phyloP scores from a whole-genome alignment of 148 eudicot genomes.

The Cornus florida region DNA sequence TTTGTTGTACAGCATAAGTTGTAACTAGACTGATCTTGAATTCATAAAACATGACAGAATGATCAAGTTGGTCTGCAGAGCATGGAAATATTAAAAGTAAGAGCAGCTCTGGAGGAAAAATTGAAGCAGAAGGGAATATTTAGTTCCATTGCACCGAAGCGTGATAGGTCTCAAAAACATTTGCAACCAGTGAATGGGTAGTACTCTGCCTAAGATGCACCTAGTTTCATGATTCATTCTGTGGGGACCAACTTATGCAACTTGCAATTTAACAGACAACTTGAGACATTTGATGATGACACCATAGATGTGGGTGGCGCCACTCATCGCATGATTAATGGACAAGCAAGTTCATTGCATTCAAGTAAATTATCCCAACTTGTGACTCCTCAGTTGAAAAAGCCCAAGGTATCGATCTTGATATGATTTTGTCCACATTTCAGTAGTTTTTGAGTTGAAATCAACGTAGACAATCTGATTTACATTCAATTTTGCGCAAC shows the following conservation, averaged over 20 bases:
- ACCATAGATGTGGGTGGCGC: constrained; percentile 42
- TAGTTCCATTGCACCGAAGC: constrained; percentile 43
- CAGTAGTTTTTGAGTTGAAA: not conserved
- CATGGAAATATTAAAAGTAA: constrained; percentile 74
- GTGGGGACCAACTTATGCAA: constrained; percentile 7
- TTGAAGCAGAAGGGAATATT: constrained; percentile 72
- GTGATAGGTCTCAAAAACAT: constrained; percentile 32
- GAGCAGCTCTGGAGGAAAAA: constrained; percentile 83
- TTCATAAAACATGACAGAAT: constrained; percentile 39
- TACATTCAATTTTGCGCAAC: not conserved
- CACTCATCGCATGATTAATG: constrained; percentile 24
- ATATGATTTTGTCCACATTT: constrained; percentile 1
- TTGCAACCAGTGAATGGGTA: constrained; percentile 58
- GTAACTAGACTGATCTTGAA: constrained; percentile 2
- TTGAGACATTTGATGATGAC: constrained; percentile 80
- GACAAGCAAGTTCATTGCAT: constrained; percentile 24
- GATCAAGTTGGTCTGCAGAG: constrained; percentile 64
- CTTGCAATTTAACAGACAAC: constrained; percentile 49
- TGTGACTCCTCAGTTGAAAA: constrained; percentile 35
- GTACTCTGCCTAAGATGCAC: not conserved
- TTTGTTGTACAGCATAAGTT: not conserved
- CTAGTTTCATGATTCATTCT: not conserved
- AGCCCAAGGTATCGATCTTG: constrained; percentile 40
- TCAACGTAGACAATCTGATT: not conserved
- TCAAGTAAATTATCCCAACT: constrained; percentile 51